Base-by-base conservation (phyloP, 371 early-diverging fungal species). In the Mucor sp. region DNA sequence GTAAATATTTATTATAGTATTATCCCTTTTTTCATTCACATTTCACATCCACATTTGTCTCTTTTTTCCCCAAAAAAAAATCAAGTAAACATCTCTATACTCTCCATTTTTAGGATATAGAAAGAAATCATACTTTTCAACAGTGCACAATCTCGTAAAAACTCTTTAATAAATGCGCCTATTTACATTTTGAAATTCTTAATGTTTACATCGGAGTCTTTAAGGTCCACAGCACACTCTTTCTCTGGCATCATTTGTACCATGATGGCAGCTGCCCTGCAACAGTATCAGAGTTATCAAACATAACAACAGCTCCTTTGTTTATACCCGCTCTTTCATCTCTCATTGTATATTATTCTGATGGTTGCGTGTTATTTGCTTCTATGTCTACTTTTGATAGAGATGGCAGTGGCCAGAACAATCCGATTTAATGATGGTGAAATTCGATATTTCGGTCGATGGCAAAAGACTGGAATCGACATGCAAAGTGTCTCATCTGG, bases 401-500 rank as follows among this genome's bases (percentile, higher is more conserved):
- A 62, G 4, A 9, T 27, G 8, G 15, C 9, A 28, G 30, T 8
- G 12, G 48, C 50, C 1, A 62, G 21, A 53, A 35, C 35, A 37
- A 25, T 62, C 5, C 23, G 35, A 2, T 62, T 62, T 28, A 50
- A 72, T 53, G 66, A 74, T 62, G 43, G 30, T 27, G 65, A 69
- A 60, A 71, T 76, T 30, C 65, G 63, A n/a, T 79, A 76, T 55
- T 72, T 65, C 69, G 77, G 79, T 4, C 73, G 79, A 50, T 79
- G 79, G 79, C 68, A 70, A 19, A 58, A 62, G 6, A 66, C 67
- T 15, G 47, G 47, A 27, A 55, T 39, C 27, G 65, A 30, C 41
- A 76, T 76, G 30, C 72, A 69, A 60, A 74, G 72, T 60, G 58
- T 70, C 37, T 79, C 76, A 68, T 69, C 77, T 25, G 79, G 79